A percentile compares a stretch with the other conserved stretches of the same genome.
Evolutionary conservation across 805 yeast genomes (phyloP).

Genomic region (Wickerhamiella domercqiae): DNA sequence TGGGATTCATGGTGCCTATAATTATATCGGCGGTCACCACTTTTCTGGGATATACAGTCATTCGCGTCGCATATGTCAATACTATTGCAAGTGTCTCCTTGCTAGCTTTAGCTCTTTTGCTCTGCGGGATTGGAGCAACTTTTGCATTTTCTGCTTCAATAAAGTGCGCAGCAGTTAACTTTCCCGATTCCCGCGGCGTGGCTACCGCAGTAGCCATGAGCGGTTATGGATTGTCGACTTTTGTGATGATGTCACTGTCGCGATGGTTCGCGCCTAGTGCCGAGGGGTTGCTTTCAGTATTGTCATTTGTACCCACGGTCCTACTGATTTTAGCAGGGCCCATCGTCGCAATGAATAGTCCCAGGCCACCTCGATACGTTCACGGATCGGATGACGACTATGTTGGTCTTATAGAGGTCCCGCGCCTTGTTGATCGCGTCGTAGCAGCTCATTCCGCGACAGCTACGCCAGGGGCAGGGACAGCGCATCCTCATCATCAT

Average conservation of each 20-base stretch:
- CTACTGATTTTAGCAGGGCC: slow-evolving; percentile 29
- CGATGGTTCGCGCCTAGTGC: slow-evolving; percentile 41
- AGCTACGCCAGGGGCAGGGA: slow-evolving; percentile 1
- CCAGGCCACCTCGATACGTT: slow-evolving; percentile 1
- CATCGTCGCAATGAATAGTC: slow-evolving; percentile 10
- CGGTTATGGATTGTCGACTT: slow-evolving; percentile 59
- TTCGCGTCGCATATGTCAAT: slow-evolving; percentile 37
- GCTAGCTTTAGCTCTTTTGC: slow-evolving; percentile 30
- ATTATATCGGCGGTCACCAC: slow-evolving; percentile 36
- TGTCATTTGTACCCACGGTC: slow-evolving; percentile 30
- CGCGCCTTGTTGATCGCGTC: slow-evolving; percentile 10
- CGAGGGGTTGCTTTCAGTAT: slow-evolving; percentile 34
- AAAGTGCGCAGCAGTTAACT: slow-evolving; percentile 57
- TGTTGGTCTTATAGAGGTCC: slow-evolving; percentile 1
- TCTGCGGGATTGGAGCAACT: slow-evolving; percentile 59
- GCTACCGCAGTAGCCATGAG: slow-evolving; percentile 67
- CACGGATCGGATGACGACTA: slow-evolving; percentile 2
- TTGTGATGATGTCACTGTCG: slow-evolving; percentile 45
- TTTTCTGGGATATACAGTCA: slow-evolving; percentile 39
- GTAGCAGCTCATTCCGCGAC: slow-evolving; percentile 5
- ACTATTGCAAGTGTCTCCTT: slow-evolving; percentile 26
- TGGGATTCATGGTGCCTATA: slow-evolving; percentile 42
- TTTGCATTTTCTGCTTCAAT: slow-evolving; percentile 47
- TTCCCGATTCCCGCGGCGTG: slow-evolving; percentile 52
- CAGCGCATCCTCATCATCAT: neutral